Evolutionary conservation across 345 rosid species (phyloP).

Genomic region (Arabis alpina): DNA sequence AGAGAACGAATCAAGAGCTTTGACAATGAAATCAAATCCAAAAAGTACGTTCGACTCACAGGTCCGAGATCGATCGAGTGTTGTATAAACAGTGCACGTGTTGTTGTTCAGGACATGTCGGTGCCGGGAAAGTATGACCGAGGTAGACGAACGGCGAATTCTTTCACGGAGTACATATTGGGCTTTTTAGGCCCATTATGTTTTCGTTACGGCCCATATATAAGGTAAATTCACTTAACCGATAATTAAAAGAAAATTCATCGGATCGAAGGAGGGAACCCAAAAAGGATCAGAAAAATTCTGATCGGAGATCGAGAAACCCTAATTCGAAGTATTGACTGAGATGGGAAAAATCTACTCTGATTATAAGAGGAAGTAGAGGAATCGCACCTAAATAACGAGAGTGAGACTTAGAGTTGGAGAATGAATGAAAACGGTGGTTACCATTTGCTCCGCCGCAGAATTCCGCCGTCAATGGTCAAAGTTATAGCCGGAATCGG

Average conservation of each 20-base stretch:
- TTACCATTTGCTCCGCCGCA: neutral
- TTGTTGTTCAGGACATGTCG: slow-evolving; percentile 10
- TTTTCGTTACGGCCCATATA: neutral
- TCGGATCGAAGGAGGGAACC: neutral
- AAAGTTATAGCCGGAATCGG: neutral
- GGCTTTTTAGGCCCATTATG: slow-evolving; percentile 27
- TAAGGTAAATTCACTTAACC: neutral
- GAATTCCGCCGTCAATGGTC: neutral
- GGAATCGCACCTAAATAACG: neutral
- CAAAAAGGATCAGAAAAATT: neutral
- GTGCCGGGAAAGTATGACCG: slow-evolving; percentile 12
- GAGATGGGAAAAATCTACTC: neutral
- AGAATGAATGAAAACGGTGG: neutral
- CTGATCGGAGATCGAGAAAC: neutral
- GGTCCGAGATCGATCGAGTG: slow-evolving; percentile 28
- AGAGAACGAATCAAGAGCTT: slow-evolving; percentile 7
- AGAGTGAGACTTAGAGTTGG: neutral
- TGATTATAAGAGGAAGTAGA: neutral
- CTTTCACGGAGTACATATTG: neutral
- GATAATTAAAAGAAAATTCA: neutral
- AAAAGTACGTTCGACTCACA: slow-evolving; percentile 17
- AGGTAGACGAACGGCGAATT: slow-evolving; percentile 21
- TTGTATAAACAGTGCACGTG: slow-evolving; percentile 12
- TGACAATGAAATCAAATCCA: neutral
- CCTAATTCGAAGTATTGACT: neutral